Conservation (phyloP, 257 asterid genomes). For the Fraxinus americana region DNA sequence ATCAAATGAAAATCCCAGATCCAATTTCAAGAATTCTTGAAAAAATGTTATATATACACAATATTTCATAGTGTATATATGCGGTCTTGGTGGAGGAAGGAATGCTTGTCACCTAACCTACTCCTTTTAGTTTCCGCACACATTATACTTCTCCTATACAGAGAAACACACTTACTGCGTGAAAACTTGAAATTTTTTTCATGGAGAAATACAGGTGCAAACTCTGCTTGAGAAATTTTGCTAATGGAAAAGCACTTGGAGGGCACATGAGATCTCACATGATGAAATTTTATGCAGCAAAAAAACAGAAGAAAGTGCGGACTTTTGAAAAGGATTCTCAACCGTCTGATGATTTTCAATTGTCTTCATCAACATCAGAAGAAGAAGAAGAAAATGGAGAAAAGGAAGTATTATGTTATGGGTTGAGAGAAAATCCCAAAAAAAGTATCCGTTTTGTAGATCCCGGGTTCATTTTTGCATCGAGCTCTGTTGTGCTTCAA, state of each 20-base stretch:
- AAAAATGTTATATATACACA: conserved; percentile 13
- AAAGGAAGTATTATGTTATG: conserved; percentile 17
- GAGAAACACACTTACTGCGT: conserved; percentile 28
- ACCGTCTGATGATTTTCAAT: conserved; percentile 33
- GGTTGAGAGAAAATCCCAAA: conserved; percentile 29
- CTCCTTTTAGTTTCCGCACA: conserved; percentile 64
- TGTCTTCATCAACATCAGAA: conserved; percentile 29
- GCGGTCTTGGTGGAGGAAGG: conserved; percentile 57
- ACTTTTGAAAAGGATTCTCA: conserved; percentile 8
- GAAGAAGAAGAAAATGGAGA: conserved; percentile 30
- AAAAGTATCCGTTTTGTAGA: conserved; percentile 28
- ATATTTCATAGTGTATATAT: conserved; percentile 29
- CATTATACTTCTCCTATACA: conserved; percentile 41
- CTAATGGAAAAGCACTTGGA: conserved; percentile 85
- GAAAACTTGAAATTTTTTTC: background rate
- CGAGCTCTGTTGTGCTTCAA: conserved; percentile 43
- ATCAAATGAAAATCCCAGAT: conserved; percentile 33
- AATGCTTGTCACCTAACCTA: conserved; percentile 91
- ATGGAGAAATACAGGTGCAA: conserved; percentile 87
- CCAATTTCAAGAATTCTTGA: conserved; percentile 20
- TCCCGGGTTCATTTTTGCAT: conserved; percentile 27
- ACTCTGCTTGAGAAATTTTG: conserved; percentile 61
- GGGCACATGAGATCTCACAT: conserved; percentile 96
- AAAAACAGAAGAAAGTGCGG: background rate
- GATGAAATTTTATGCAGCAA: conserved; percentile 37